Evolutionary conservation across 2,329 filamentous ascomycete species (phyloP), one percentile per base, ranked within the genome.

Genomic region (Diaporthe batatas): DNA sequence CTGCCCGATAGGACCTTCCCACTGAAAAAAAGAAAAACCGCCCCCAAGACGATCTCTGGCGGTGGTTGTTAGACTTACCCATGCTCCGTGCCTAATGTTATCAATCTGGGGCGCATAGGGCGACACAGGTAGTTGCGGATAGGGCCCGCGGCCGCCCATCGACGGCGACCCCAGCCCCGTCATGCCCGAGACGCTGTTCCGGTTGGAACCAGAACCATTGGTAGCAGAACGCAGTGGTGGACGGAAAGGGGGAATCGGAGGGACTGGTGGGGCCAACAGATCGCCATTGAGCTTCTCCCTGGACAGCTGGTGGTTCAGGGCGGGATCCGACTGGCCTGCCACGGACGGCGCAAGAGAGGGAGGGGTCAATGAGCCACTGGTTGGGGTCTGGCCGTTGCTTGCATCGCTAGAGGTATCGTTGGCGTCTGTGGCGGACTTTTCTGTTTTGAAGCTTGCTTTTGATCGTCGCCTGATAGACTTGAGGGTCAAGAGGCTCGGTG

Each of bases 81-180:
- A 97, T 73, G 94, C 91, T 77, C 93, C 93, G 76, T 98, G 94
- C 12, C 90, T 86, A 51, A 98, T 86, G 44, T 95, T 98, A 55
- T 92, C 84, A 51, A 98, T 90, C 77, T 91, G 90, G 32, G 96
- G 95, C 39, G 94, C 93, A 83, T 94, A 96, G 55, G 92, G 91
- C 70, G 95, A 98, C 23, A 91, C 88, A 10, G 92, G 90, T 75
- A 89, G 83, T 75, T 85, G 87, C 74, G 89, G 83, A 75, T 85
- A 87, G 71, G 83, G 86, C 23, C 77, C 77, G 79, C 88, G 89
- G 74, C 88, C 88, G 77, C 86, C 87, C 36, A 85, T 80, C 32
- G 86, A 83, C 34, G 89, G 87, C 32, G 89, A 86, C 23, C 89
- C 89, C 64, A 92, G 79, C 39, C 91, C 90, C 39, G 88, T 84